Evolutionary conservation across 176 grass and related monocot species (phyloP), one percentile per base, ranked within the genome.

Genomic region (Cocos nucifera): DNA sequence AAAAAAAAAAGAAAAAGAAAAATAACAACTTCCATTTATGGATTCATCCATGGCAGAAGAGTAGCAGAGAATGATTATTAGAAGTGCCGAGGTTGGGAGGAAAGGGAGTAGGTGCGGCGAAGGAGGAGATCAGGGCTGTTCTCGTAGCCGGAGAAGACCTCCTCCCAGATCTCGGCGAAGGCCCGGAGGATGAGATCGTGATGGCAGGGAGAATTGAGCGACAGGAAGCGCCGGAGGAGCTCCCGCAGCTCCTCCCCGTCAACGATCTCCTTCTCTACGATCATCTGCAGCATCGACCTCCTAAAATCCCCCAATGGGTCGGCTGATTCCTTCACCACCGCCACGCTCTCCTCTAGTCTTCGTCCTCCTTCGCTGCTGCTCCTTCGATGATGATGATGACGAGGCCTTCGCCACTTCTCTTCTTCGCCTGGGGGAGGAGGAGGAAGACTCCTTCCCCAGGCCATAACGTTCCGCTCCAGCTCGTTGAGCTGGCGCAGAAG

Each of bases 251-350:
- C 84, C 17, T 66, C 79, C 52, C 32, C 72, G 63, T 73, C 78
- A 28, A 77, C 75, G 77, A 98, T 92, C 19, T 87, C 81, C 49
- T 98, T 89, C 76, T 88, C 79, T 49, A 86, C 82, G 62, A 98
- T 70, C 93, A 98, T 98, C 62, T 92, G 87, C 62, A 58, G 75
- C 93, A 98, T 98, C 22, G 93, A 98, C 76, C 64, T 50, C 77
- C 84, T 79, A 81, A 98, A 98, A 19, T 98, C 93, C 7, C 70
- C 71, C n/a, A 92, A 59, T 12, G 93, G 93, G 58, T 98, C 87
- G 8, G 19, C 71, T 5, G 93, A 78, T 64, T 89, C 87, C 64
- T 74, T 92, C 78, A 86, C 87, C 70, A 98, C 87, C 70, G 76
- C 76, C 69, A 92, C 87, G 72, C 90, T 84, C 50, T 87, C 86